phyloP scores from a whole-genome alignment of 164 flowering plant genomes.

The Tetracentron sinense region DNA sequence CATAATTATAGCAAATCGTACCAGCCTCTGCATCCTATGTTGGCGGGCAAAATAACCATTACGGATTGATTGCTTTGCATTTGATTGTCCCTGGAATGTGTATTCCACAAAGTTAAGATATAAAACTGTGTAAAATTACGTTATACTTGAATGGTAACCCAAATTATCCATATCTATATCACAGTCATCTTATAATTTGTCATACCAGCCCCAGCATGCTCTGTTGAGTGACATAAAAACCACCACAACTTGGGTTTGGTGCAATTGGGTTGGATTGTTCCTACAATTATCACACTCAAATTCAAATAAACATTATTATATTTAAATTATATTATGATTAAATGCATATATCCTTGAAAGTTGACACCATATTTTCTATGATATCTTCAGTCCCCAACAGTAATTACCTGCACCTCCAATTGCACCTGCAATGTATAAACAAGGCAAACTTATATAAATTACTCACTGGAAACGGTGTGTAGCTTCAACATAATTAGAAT shows the following conservation, averaged over 20 bases:
- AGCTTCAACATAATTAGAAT: background rate
- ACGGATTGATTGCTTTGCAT: too few species aligned
- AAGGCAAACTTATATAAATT: background rate
- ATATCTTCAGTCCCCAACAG: background rate
- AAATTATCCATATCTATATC: background rate
- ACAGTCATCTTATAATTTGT: background rate
- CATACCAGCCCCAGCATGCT: slow-evolving; percentile 55
- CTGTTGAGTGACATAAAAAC: slow-evolving; percentile 47
- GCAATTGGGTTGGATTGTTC: slow-evolving; percentile 54
- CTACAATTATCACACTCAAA: slow-evolving; percentile 13
- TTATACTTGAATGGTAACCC: too few species aligned
- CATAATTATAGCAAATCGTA: too few species aligned
- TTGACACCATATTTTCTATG: background rate
- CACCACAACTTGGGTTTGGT: slow-evolving; percentile 48
- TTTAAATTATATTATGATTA: background rate
- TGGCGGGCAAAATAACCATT: too few species aligned
- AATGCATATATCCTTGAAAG: background rate
- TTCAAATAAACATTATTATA: background rate
- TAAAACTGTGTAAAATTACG: too few species aligned
- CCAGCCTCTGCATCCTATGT: too few species aligned
- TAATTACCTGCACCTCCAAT: background rate
- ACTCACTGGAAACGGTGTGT: background rate
- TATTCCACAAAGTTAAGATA: too few species aligned
- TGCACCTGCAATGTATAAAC: background rate
- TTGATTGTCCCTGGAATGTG: too few species aligned